A percentile compares a stretch with the other conserved stretches of the same genome.
Evolutionary conservation across 2,329 filamentous ascomycete species (phyloP).

Genomic region (Mollisia scopiformis): DNA sequence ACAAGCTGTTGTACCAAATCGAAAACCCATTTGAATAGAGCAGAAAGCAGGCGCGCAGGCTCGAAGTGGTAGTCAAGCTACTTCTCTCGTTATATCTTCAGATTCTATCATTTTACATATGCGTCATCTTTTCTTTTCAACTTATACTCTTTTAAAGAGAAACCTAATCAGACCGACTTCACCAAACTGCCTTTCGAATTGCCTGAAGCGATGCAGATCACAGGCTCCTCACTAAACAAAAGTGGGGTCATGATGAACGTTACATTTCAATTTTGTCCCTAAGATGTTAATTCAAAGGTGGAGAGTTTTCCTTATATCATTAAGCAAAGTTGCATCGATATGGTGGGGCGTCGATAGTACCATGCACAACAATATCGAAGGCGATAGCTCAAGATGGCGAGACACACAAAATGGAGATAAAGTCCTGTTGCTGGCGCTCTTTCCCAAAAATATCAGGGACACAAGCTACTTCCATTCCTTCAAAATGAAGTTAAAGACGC

Average conservation of each 20-base stretch:
- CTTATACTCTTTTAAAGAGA: too few relatives aligned
- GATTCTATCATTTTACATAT: too few relatives aligned
- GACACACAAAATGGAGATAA: background rate
- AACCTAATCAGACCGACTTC: too few relatives aligned
- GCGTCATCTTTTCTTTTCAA: too few relatives aligned
- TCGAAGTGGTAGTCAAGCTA: too few relatives aligned
- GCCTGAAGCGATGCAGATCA: background rate
- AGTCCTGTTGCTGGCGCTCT: background rate
- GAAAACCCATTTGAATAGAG: too few relatives aligned
- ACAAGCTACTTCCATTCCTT: background rate
- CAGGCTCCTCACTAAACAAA: background rate
- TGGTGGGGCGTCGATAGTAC: background rate
- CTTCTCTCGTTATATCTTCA: too few relatives aligned
- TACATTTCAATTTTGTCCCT: background rate
- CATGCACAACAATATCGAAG: background rate
- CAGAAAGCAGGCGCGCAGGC: too few relatives aligned
- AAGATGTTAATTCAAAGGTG: background rate
- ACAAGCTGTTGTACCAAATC: too few relatives aligned
- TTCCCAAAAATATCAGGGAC: background rate
- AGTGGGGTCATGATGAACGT: background rate
- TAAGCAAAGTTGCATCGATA: background rate
- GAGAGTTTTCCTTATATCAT: background rate
- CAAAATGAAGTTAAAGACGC: background rate
- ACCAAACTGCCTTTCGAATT: background rate
- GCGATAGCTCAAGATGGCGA: background rate